Evolutionary conservation across 208 protist species (phyloP), one percentile per base, ranked within the genome.

Genomic region (Leishmania tarentolae): DNA sequence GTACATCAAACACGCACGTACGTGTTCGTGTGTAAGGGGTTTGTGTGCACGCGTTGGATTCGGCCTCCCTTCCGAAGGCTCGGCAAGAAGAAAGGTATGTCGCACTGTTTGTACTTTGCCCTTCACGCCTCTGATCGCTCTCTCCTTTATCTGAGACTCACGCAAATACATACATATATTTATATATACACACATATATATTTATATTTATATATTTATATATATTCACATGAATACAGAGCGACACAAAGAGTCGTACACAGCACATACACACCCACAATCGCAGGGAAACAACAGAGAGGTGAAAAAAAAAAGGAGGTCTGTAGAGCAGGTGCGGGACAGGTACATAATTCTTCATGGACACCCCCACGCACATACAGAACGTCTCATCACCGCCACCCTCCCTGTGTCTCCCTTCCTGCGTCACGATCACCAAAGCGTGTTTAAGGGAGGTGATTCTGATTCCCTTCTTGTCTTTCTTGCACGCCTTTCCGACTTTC

Each of bases 371-470:
- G 15, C 4, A 31, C 15, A n/a, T 19, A 21, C 59, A 37, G 13
- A 28, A 15, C 59, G 24, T 13, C 13, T 66, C 59, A 61, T 24
- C 4, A 24, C 56, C 19, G 35, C 13, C 40, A 28, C 68, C 50
- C 53, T 63, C 50, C 42, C 68, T 35, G 19, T 80, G 56, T 66
- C 63, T 74, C 61, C 75, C 35, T 56, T 47, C 35, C 42, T 72
- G 35, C 66, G 28, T 21, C 5, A 61, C 24, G n/a, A n/a, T n/a
- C n/a, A n/a, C n/a, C n/a, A n/a, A n/a, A n/a, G n/a, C n/a, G n/a
- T n/a, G n/a, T n/a, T n/a, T n/a, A n/a, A n/a, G n/a, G n/a, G n/a
- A n/a, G n/a, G n/a, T n/a, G n/a, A n/a, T n/a, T n/a, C n/a, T n/a
- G n/a, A n/a, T n/a, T n/a, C n/a, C n/a, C n/a, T n/a, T n/a, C n/a